These are phyloP conservation scores for Aegle marmelos DNA, from an alignment of 345 rosid species.

Conservation along the genomic window DNA sequence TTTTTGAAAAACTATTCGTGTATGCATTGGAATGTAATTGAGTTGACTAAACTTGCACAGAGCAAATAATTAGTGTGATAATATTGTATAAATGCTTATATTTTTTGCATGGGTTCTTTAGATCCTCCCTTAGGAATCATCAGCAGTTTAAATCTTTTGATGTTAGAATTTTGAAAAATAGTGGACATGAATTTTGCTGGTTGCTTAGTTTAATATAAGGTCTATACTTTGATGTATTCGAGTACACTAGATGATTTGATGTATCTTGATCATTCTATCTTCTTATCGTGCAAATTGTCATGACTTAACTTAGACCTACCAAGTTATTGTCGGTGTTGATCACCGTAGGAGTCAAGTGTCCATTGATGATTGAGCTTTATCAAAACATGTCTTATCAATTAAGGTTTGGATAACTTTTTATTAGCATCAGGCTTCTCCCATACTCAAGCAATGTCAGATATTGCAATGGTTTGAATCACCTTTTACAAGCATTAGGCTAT, in stretches of 20 bases:
- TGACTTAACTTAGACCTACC: no score
- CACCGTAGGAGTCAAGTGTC: no score
- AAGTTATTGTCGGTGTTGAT: no score
- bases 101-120: not conserved
- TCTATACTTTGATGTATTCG: not conserved
- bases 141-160: not conserved
- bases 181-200: not conserved
- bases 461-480: no score
- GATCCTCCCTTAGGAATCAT: not conserved
- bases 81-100: not conserved
- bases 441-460: no score
- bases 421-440: no score
- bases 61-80: not conserved
- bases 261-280: not conserved
- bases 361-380: no score
- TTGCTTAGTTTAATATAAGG: not conserved
- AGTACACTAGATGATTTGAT: not conserved
- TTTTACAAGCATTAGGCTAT: no score
- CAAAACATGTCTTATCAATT: no score
- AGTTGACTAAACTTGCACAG: not conserved
- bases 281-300: not conserved
- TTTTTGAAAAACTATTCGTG: no score
- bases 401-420: no score
- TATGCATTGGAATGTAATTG: not conserved
- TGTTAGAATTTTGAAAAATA: not conserved